Conservation (phyloP, 805 yeast genomes). For the Suhomyces xylopsoci region DNA sequence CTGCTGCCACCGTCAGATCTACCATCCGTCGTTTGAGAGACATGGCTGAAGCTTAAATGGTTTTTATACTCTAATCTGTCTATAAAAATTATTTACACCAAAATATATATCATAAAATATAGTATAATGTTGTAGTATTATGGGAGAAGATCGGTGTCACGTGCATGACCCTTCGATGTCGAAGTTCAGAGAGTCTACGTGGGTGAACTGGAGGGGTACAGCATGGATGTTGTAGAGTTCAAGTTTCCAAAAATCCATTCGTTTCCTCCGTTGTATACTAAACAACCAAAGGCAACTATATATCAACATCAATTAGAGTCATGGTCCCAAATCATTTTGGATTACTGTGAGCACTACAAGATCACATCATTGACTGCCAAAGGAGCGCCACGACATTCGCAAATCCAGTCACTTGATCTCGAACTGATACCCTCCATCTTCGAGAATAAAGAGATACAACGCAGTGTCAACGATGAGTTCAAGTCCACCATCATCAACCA, state of each 20-base stretch:
- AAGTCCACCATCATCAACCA: conserved; percentile 52
- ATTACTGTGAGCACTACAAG: conserved; percentile 54
- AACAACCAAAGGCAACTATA: conserved; percentile 80
- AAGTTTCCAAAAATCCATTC: conserved; percentile 43
- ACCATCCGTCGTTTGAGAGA: conserved; percentile 99
- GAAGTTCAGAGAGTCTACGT: background rate
- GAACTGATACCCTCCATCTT: conserved; percentile 41
- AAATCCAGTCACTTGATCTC: conserved; percentile 15
- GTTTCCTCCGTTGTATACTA: conserved; percentile 90
- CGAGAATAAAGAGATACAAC: conserved; percentile 47
- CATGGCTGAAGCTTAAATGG: conserved; percentile 93
- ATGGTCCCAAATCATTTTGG: conserved; percentile 67
- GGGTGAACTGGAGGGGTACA: background rate
- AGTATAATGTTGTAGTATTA: background rate
- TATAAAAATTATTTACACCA: conserved; percentile 11
- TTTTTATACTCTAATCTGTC: conserved; percentile 11
- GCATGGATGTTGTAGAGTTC: conserved; percentile 12
- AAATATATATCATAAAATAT: conserved; percentile 7
- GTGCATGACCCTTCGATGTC: no score
- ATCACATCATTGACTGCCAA: conserved; percentile 30
- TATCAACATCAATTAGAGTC: conserved; percentile 72
- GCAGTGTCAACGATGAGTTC: conserved; percentile 55
- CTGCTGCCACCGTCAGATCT: conserved; percentile 99
- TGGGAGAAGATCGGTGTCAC: no score
- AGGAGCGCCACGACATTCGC: conserved; percentile 30